phyloP scores from a whole-genome alignment of 345 rosid species.

The Moricandia arvensis region DNA sequence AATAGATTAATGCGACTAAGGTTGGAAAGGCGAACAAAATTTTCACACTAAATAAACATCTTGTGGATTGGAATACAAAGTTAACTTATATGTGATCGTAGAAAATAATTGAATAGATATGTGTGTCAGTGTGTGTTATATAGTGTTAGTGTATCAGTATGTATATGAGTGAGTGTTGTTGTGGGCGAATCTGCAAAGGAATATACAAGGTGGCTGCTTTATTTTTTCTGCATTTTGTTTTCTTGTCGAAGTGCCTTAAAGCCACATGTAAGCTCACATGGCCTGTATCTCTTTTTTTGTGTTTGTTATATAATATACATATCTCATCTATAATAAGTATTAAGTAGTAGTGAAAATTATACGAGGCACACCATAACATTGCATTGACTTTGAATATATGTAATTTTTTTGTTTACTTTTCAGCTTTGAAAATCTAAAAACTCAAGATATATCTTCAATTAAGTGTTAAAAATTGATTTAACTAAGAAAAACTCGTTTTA shows the following conservation, averaged over 20 bases:
- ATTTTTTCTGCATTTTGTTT: slow-evolving; percentile 23
- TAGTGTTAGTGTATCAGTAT: background rate
- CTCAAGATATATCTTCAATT: background rate
- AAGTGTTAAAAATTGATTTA: background rate
- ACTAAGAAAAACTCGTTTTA: background rate
- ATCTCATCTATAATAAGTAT: background rate
- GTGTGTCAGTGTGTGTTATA: background rate
- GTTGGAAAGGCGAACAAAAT: background rate
- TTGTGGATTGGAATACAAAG: background rate
- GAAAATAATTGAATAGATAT: background rate
- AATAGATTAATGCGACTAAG: slow-evolving; percentile 10
- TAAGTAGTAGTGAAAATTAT: background rate
- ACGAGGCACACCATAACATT: background rate
- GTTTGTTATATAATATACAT: background rate
- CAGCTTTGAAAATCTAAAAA: background rate
- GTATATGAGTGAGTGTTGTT: slow-evolving; percentile 27
- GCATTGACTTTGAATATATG: background rate
- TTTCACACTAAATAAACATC: slow-evolving; percentile 1
- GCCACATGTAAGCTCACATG: slow-evolving; percentile 30
- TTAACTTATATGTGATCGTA: background rate
- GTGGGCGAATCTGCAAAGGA: slow-evolving; percentile 35
- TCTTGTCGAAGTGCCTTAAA: slow-evolving; percentile 24
- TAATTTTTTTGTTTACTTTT: background rate
- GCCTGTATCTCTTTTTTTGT: background rate
- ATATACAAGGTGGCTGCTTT: slow-evolving; percentile 36